Percentiles rank a stretch among this genome's conserved stretches.
These are phyloP conservation scores for Arthrobotrys sphaeroides DNA, from an alignment of 2,329 filamentous ascomycete species.

Conservation along the genomic window DNA sequence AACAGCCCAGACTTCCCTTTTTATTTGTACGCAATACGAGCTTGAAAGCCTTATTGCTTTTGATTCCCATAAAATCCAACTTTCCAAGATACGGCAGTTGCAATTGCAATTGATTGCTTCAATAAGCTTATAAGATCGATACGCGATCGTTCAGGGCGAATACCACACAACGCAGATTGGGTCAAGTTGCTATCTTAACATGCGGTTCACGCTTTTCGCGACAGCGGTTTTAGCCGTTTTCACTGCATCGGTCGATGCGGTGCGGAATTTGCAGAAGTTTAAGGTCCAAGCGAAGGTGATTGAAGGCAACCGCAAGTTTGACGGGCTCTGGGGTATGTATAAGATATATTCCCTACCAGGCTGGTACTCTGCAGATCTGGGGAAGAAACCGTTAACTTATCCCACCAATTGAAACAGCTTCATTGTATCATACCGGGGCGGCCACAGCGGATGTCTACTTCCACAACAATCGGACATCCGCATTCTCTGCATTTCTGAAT, in stretches of 20 bases:
- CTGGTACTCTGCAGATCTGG: not conserved
- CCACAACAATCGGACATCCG: conserved; percentile 23
- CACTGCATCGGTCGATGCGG: conserved; percentile 26
- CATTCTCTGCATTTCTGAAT: conserved; percentile 35
- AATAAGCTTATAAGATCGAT: too few relatives aligned
- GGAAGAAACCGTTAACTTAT: not conserved
- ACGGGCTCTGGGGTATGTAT: conserved; percentile 43
- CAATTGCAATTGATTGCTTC: too few relatives aligned
- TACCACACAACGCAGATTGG: conserved; percentile 1
- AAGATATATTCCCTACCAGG: not conserved
- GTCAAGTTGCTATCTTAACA: not conserved
- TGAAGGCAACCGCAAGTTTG: conserved; percentile 37
- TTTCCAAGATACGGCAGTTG: too few relatives aligned
- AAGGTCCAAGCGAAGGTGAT: conserved; percentile 36
- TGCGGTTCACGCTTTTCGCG: conserved; percentile 25
- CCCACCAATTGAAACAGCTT: not conserved
- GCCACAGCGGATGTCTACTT: conserved; percentile 36
- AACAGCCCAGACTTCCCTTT: not conserved
- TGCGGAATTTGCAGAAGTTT: conserved; percentile 23
- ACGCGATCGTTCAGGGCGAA: too few relatives aligned
- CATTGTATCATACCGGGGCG: conserved; percentile 40
- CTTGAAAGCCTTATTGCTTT: too few relatives aligned
- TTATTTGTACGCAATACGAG: too few relatives aligned
- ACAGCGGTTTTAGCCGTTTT: conserved; percentile 17
- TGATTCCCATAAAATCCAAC: too few relatives aligned